phyloP scores from a whole-genome alignment of 2,329 filamentous ascomycete genomes.

The Passalora sequoiae region DNA sequence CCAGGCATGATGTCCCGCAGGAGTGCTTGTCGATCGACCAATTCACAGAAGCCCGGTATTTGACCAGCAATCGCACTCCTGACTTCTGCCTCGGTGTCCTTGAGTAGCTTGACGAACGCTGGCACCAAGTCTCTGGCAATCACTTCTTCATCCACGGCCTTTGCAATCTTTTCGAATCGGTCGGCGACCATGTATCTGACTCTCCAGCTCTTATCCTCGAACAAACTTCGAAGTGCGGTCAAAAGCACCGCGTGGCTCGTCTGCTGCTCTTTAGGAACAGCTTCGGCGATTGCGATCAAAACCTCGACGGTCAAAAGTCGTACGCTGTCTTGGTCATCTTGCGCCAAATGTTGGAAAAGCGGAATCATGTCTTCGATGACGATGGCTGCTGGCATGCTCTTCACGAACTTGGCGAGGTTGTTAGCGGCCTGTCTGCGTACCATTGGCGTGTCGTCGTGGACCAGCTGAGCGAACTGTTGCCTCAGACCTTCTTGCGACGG shows the following conservation, averaged over 20 bases:
- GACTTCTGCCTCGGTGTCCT: conserved; percentile 96
- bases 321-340: conserved; percentile 97
- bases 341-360: conserved; percentile 92
- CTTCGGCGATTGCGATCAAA: conserved; percentile 91
- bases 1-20: conserved; percentile 95
- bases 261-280: conserved; percentile 96
- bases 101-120: conserved; percentile 93
- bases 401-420: conserved; percentile 94
- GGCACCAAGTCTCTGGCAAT: conserved; percentile 90
- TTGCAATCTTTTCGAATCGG: conserved; percentile 98
- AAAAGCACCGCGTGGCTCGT: conserved; percentile 90
- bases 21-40: conserved; percentile 81
- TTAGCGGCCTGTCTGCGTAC: conserved; percentile 94
- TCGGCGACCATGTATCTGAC: conserved; percentile 99
- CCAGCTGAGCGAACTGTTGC: conserved; percentile 84
- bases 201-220: conserved; percentile 99
- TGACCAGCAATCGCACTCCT: conserved; percentile 94
- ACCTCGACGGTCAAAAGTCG: conserved; percentile 93
- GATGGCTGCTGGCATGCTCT: conserved; percentile 85
- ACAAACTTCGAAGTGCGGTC: conserved; percentile 82
- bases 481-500: conserved; percentile 86
- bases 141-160: conserved; percentile 96
- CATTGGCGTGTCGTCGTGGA: conserved; percentile 99
- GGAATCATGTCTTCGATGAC: conserved; percentile 99
- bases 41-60: conserved; percentile 90